Base-by-base conservation (phyloP, 768 basidiomycete species). In the Leccinellum albellum region DNA sequence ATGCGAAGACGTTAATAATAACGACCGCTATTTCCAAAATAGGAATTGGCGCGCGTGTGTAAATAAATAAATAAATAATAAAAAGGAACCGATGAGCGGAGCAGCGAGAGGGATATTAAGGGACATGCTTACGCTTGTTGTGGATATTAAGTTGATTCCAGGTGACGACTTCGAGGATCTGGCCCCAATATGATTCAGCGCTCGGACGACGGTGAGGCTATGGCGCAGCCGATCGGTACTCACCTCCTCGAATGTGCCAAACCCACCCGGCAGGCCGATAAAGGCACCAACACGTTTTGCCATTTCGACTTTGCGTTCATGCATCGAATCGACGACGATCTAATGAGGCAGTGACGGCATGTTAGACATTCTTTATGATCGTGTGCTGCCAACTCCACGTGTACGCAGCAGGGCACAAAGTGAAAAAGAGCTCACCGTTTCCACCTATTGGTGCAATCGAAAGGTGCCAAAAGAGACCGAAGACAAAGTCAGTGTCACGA, bases 101-200 rank as follows among this genome's bases (percentile, higher is more conserved):
- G 31, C 15, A 4, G 21, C 1, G 20, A 12, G 4, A 20, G 8
- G 26, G 3, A 23, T 6, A 54, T 61, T 28, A 50, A 61, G 60
- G 62, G 1, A 55, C 62, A 44, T 32, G 0, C 83, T 60, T 67
- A 91, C 91, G 91, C 75, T 93, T 93, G 54, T 82, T 79, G 68
- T 93, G 91, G 42, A 95, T 88, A 20, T 89, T 88, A 6, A 97
- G 71, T 66, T 98, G 95, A 20, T 90, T 91, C 96, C 96, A 99
- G 0, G 95, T 96, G 13, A 87, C 82, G 60, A 91, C 94, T 73
- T 98, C 96, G 28, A 97, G 72, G n/a, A 92, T 74, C 89, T 92
- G 61, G 6, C 10, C 48, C 29, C 29, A 9, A 58, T 48, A 28
- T 55, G 8, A 12, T 28, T 51, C 12, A 26, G 13, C 29, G 37